Conservation (phyloP, 2,329 filamentous ascomycete species). For the Colletotrichum melonis region DNA sequence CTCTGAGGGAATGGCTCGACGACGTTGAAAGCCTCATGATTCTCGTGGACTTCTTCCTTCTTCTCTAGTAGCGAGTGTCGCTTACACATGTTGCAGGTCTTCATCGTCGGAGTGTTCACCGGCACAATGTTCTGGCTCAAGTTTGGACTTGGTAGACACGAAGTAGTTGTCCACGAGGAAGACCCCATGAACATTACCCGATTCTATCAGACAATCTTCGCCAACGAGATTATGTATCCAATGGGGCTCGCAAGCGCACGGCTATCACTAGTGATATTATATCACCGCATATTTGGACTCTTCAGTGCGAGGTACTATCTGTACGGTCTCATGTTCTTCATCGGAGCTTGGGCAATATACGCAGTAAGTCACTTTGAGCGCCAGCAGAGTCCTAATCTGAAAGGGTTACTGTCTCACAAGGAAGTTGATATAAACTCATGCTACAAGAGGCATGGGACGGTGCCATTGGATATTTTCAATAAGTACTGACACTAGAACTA, state of each 20-base stretch:
- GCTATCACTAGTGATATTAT: slow-evolving; percentile 25
- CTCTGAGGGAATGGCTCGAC: not conserved
- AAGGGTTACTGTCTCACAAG: not conserved
- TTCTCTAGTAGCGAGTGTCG: not conserved
- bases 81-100: not conserved
- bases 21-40: too few relatives aligned
- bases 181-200: slow-evolving; percentile 16
- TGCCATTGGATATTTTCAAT: too few relatives aligned
- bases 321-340: slow-evolving; percentile 22
- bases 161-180: slow-evolving; percentile 17
- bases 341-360: slow-evolving; percentile 22
- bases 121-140: slow-evolving; percentile 30
- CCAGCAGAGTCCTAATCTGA: not conserved
- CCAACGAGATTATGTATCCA: slow-evolving; percentile 28
- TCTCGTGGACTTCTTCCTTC: not conserved
- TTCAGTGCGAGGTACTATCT: slow-evolving; percentile 25
- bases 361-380: not conserved
- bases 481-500: not conserved
- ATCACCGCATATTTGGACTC: slow-evolving; percentile 29
- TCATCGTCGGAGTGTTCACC: slow-evolving; percentile 18
- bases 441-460: not conserved
- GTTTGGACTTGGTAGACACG: slow-evolving; percentile 27
- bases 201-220: slow-evolving; percentile 31
- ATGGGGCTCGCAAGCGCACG: slow-evolving; percentile 9
- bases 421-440: not conserved